Conservation (phyloP, 805 yeast species). For the Lipomyces starkeyi region DNA sequence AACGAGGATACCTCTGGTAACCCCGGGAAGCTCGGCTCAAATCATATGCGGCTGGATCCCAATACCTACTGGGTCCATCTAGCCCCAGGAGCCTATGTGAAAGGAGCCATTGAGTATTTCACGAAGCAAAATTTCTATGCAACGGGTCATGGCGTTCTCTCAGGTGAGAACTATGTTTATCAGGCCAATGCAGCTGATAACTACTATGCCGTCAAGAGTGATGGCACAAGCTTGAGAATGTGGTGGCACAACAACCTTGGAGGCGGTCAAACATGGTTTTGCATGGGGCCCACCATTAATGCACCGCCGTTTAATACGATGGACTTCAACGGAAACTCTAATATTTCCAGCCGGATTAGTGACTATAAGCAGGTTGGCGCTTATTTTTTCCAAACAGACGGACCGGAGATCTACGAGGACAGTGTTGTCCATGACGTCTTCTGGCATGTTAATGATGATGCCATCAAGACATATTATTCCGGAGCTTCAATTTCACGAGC, state of each 20-base stretch:
- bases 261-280: neutral
- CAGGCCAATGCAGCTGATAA: too few relatives aligned
- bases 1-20: too few relatives aligned
- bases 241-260: neutral
- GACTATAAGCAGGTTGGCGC: neutral
- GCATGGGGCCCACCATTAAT: neutral
- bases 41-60: too few relatives aligned
- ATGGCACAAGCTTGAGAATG: neutral
- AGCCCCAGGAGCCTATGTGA: neutral
- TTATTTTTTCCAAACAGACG: neutral
- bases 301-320: slow-evolving; percentile 1
- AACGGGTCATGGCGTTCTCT: neutral
- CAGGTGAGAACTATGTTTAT: neutral
- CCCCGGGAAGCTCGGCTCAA: too few relatives aligned
- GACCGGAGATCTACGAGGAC: neutral
- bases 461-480: neutral
- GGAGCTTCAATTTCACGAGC: too few relatives aligned
- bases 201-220: neutral
- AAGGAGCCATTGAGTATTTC: neutral
- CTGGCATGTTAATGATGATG: neutral
- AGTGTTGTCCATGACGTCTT: neutral
- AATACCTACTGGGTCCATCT: neutral
- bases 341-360: neutral
- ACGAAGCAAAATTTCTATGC: neutral
- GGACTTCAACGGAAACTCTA: neutral